Percentiles rank a stretch among this genome's conserved stretches.
phyloP scores from a whole-genome alignment of 1,284 basidiomycete genomes.

The Ceratobasidium sp. region DNA sequence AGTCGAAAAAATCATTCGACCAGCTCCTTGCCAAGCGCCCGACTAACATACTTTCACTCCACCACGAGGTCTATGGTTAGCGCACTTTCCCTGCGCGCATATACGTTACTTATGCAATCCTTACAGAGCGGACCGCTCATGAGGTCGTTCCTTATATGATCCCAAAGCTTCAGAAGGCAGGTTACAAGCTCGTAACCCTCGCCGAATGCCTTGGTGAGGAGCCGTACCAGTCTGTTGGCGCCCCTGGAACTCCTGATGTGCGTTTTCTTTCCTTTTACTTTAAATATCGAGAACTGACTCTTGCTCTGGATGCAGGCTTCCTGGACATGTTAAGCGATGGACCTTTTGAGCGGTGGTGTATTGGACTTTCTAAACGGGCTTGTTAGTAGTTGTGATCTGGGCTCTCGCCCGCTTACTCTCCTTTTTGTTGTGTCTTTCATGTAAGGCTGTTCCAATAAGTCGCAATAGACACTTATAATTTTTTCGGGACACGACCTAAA shows the following conservation, averaged over 20 bases:
- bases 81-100: not conserved
- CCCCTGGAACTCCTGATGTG: slow-evolving; percentile 27
- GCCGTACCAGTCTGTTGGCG: slow-evolving; percentile 34
- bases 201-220: slow-evolving; percentile 41
- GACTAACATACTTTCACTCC: slow-evolving; percentile 42
- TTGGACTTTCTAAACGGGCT: too few species aligned
- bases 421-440: too few species aligned
- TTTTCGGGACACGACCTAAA: too few species aligned
- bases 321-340: too few species aligned
- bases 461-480: too few species aligned
- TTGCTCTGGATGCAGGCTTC: too few species aligned
- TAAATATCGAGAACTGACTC: too few species aligned
- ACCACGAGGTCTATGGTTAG: slow-evolving; percentile 46
- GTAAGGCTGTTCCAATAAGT: too few species aligned
- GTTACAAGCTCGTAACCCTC: slow-evolving; percentile 35
- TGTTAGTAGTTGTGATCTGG: too few species aligned
- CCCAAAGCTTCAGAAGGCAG: slow-evolving; percentile 33
- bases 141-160: slow-evolving; percentile 29
- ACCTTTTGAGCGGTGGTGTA: too few species aligned
- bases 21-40: slow-evolving; percentile 7
- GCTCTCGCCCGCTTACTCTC: too few species aligned
- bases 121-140: slow-evolving; percentile 18
- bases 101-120: not conserved
- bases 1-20: slow-evolving; percentile 26
- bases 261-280: not conserved